Conservation (phyloP, 2,329 filamentous ascomycete species). For the Microdochium paspali region DNA sequence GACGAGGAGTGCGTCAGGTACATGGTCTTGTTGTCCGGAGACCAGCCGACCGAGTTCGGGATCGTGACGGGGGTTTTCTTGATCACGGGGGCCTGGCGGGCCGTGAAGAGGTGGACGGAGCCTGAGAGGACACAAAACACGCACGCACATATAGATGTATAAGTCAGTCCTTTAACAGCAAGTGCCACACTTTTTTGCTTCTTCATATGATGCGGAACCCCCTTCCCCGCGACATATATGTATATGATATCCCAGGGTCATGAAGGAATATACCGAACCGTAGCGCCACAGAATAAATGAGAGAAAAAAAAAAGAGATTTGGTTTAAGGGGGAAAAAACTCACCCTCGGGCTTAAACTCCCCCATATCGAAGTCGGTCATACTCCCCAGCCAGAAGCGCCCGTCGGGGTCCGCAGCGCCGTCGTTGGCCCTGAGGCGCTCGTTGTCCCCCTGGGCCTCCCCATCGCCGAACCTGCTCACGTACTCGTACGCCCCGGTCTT, state of each 20-base stretch:
- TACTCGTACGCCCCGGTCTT: conserved; percentile 44
- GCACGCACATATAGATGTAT: too few species aligned
- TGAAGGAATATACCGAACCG: too few species aligned
- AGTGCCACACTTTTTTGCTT: too few species aligned
- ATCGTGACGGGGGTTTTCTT: conserved; percentile 57
- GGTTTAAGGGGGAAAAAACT: conserved; percentile 11
- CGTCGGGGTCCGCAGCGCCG: conserved; percentile 69
- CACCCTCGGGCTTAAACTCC: conserved; percentile 51
- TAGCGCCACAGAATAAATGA: too few species aligned
- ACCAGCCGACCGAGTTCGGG: conserved; percentile 81
- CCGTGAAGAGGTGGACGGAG: conserved; percentile 62
- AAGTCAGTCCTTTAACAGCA: too few species aligned
- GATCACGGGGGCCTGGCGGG: conserved; percentile 48
- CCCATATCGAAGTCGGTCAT: conserved; percentile 67
- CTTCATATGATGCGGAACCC: too few species aligned
- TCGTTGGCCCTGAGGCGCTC: conserved; percentile 66
- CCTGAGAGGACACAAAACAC: too few species aligned
- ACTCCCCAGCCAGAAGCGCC: conserved; percentile 74
- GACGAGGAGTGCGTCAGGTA: conserved; percentile 76
- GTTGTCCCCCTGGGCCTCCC: conserved; percentile 21
- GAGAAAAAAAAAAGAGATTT: conserved; percentile 2
- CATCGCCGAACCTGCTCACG: conserved; percentile 35
- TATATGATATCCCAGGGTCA: too few species aligned
- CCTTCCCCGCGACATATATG: too few species aligned
- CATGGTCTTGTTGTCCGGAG: conserved; percentile 59